These are phyloP conservation scores for Tripidium arundinaceum DNA, from an alignment of 202 grass and related monocot genomes.

Conservation along the genomic window DNA sequence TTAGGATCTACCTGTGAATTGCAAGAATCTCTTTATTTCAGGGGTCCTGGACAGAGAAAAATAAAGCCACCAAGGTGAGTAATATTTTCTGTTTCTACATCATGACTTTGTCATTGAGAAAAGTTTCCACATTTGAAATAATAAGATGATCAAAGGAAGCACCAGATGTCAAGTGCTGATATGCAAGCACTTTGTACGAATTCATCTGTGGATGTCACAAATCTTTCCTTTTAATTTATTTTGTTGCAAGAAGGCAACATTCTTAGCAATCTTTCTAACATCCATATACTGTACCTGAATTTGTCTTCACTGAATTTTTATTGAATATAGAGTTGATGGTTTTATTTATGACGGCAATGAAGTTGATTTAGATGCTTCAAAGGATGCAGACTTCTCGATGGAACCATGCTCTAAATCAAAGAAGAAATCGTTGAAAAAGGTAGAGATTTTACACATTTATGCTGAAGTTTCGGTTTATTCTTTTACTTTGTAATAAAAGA, in stretches of 20 bases:
- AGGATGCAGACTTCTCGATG: constrained; percentile 33
- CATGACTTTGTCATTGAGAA: background rate
- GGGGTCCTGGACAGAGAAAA: constrained; percentile 33
- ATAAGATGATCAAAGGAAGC: constrained; percentile 3
- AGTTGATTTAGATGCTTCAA: constrained; percentile 2
- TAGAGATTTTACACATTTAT: constrained; percentile 19
- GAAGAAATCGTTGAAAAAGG: constrained; percentile 36
- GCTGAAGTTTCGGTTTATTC: background rate
- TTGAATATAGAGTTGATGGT: constrained; percentile 28
- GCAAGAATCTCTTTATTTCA: constrained; percentile 28
- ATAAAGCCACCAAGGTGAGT: constrained; percentile 38
- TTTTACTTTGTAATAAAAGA: background rate
- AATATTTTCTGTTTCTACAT: constrained; percentile 1
- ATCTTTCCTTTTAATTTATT: background rate
- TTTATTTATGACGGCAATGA: constrained; percentile 31
- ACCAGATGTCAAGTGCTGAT: background rate
- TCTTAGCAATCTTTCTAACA: background rate
- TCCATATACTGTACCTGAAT: background rate
- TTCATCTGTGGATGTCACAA: background rate
- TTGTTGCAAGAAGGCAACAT: background rate
- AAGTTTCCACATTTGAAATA: constrained; percentile 10
- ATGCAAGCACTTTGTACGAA: background rate
- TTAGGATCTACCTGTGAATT: constrained; percentile 16
- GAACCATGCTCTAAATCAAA: constrained; percentile 20
- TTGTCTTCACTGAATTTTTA: constrained; percentile 3